phyloP scores from a whole-genome alignment of 257 asterid genomes.

The Solanum clarkiae region DNA sequence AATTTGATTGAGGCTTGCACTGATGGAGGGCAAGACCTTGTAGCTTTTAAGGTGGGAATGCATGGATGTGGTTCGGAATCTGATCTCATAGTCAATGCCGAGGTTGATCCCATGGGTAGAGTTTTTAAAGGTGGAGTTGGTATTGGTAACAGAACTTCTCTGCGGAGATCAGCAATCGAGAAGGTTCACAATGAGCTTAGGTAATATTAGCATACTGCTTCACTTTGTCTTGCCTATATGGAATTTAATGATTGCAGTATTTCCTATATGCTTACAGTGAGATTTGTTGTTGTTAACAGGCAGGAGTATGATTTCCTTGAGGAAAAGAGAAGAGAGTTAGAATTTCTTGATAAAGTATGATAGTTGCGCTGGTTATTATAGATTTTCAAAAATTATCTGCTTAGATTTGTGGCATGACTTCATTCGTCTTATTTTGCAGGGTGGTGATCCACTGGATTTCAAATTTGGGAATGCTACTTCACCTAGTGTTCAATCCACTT shows the following conservation, averaged over 20 bases:
- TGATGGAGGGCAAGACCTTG: slow-evolving; percentile 28
- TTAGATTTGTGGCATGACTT: slow-evolving; percentile 9
- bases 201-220: slow-evolving; percentile 29
- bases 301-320: slow-evolving; percentile 69
- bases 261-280: slow-evolving; percentile 2
- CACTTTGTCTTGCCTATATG: neutral
- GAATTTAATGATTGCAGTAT: neutral
- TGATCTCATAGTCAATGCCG: slow-evolving; percentile 72
- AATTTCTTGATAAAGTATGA: slow-evolving; percentile 77
- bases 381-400: neutral
- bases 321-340: slow-evolving; percentile 67
- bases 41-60: slow-evolving; percentile 43
- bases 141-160: slow-evolving; percentile 54
- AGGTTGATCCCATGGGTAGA: slow-evolving; percentile 90
- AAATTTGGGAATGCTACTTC: slow-evolving; percentile 45
- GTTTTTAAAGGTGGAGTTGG: slow-evolving; percentile 72
- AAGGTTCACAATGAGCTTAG: slow-evolving; percentile 78
- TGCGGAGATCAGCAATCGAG: slow-evolving; percentile 46
- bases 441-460: slow-evolving; percentile 81
- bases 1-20: slow-evolving; percentile 16
- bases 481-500: slow-evolving; percentile 70
- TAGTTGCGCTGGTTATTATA: slow-evolving; percentile 8
- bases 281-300: slow-evolving; percentile 39
- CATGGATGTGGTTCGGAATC: slow-evolving; percentile 65
- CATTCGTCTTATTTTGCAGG: slow-evolving; percentile 34